phyloP scores from a whole-genome alignment of 2,329 filamentous ascomycete genomes.

The Sporothrix luriei region DNA sequence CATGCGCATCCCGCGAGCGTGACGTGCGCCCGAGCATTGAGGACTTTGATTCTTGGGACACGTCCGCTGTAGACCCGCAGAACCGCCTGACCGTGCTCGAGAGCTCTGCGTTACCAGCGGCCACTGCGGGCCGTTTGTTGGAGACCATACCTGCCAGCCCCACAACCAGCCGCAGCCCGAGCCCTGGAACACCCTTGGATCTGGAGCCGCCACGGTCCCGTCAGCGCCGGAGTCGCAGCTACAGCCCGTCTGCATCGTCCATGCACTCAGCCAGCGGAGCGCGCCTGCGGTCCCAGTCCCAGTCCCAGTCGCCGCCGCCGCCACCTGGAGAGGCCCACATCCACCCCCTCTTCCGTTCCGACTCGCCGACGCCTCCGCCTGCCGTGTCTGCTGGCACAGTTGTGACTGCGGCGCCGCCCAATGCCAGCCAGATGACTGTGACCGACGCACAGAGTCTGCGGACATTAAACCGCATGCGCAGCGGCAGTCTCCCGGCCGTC shows the following conservation, averaged over 20 bases:
- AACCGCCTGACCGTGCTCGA: conserved; percentile 61
- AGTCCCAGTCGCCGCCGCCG: conserved; percentile 39
- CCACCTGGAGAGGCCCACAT: conserved; percentile 65
- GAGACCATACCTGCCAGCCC: conserved; percentile 73
- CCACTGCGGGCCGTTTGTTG: conserved; percentile 53
- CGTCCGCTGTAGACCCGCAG: conserved; percentile 65
- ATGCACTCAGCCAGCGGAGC: conserved; percentile 36
- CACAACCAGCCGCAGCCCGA: conserved; percentile 64
- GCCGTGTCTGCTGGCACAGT: conserved; percentile 65
- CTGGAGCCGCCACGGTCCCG: conserved; percentile 53
- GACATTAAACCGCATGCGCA: conserved; percentile 57
- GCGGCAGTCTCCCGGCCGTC: conserved; percentile 55
- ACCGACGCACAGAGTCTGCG: conserved; percentile 53
- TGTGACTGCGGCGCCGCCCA: conserved; percentile 66
- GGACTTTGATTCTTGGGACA: conserved; percentile 79
- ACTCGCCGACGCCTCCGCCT: conserved; percentile 68
- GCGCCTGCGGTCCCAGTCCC: conserved; percentile 37
- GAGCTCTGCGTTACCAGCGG: conserved; percentile 47
- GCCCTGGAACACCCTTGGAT: conserved; percentile 63
- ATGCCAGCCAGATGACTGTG: conserved; percentile 65
- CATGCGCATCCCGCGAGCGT: conserved; percentile 35
- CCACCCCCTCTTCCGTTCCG: conserved; percentile 75
- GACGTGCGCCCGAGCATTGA: conserved; percentile 47
- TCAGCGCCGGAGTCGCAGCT: conserved; percentile 53
- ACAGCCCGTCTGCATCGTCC: conserved; percentile 48